phyloP scores from a whole-genome alignment of 495 filamentous ascomycete species.

The Emericellopsis terricola region DNA sequence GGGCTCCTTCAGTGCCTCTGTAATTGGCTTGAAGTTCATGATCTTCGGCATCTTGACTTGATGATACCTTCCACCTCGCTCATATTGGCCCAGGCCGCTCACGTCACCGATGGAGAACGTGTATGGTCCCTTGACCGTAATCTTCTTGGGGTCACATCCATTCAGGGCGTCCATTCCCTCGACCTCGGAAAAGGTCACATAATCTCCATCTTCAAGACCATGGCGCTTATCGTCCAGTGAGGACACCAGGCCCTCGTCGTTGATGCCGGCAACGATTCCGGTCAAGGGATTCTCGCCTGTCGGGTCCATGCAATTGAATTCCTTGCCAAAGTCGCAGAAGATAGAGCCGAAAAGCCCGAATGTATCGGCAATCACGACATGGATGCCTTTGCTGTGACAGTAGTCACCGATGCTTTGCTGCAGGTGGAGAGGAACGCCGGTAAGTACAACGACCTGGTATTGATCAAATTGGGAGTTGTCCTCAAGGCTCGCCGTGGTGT shows the following conservation, averaged over 20 bases:
- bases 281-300: conserved; percentile 77
- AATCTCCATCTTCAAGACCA: conserved; percentile 91
- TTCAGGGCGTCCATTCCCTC: conserved; percentile 88
- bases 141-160: conserved; percentile 60
- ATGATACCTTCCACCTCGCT: conserved; percentile 71
- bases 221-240: conserved; percentile 91
- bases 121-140: conserved; percentile 90
- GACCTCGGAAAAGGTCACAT: conserved; percentile 84
- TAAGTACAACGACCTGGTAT: conserved; percentile 86
- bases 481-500: conserved; percentile 34
- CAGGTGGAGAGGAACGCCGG: conserved; percentile 58
- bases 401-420: conserved; percentile 77
- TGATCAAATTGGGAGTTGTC: conserved; percentile 58
- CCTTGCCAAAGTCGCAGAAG: conserved; percentile 93
- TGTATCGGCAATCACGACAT: conserved; percentile 69
- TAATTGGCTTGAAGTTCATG: conserved; percentile 70
- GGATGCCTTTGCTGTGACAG: conserved; percentile 84
- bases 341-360: conserved; percentile 90
- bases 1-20: conserved; percentile 60
- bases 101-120: conserved; percentile 96
- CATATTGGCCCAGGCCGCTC: conserved; percentile 65
- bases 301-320: conserved; percentile 75
- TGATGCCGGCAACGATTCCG: conserved; percentile 82
- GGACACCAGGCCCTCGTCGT: conserved; percentile 77
- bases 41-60: conserved; percentile 98